A percentile compares a stretch with the other conserved stretches of the same genome.
Evolutionary conservation across 75 land plant species (phyloP).

Genomic region (Sequoia sempervirens): DNA sequence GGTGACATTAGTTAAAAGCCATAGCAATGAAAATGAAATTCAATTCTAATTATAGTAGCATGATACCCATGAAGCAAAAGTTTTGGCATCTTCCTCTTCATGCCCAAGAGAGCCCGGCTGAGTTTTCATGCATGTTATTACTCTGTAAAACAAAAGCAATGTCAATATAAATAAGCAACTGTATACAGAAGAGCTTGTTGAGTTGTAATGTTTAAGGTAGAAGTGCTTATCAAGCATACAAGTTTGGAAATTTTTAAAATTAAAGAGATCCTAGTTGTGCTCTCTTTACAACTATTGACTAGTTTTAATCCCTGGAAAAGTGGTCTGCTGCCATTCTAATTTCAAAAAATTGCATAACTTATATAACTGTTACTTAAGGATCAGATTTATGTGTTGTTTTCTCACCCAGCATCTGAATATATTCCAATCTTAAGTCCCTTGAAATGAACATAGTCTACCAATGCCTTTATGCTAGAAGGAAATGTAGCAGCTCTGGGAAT

Average conservation of each 20-base stretch:
- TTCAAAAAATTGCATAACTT: neutral
- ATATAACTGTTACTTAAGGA: neutral
- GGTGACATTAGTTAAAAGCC: neutral
- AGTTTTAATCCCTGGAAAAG: neutral
- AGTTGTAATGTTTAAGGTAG: too few species aligned
- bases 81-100: constrained; percentile 78
- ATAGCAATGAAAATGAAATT: too few species aligned
- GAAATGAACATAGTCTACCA: constrained; percentile 85
- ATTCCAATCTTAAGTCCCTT: constrained; percentile 90
- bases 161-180: neutral
- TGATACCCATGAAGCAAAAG: constrained; percentile 81
- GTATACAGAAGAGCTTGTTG: too few species aligned
- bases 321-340: neutral
- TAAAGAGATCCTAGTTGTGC: too few species aligned
- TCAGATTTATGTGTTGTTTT: neutral
- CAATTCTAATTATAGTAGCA: neutral
- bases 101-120: constrained; percentile 89
- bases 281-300: neutral
- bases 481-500: constrained; percentile 59
- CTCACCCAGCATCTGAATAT: constrained; percentile 86
- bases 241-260: too few species aligned
- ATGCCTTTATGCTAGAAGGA: constrained; percentile 84
- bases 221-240: neutral
- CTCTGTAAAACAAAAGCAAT: constrained; percentile 12
- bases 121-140: constrained; percentile 45